Evolutionary conservation across 495 filamentous ascomycete genomes (phyloP).

Genomic region (Wilcoxina mikolae): DNA sequence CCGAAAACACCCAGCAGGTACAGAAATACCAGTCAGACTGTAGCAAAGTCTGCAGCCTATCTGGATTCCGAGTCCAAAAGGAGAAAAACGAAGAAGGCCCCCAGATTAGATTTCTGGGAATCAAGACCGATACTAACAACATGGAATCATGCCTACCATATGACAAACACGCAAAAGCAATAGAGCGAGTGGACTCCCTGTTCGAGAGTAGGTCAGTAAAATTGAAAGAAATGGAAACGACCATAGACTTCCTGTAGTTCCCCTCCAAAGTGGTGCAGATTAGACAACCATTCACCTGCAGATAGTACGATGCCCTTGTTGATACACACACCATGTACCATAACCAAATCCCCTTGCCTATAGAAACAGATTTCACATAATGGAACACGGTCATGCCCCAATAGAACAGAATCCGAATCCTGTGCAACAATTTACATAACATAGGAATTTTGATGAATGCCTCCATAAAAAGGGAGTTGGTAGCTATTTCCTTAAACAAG

Average conservation of each 20-base stretch:
- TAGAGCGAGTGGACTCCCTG: background rate
- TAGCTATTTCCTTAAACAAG: background rate
- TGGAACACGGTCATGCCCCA: background rate
- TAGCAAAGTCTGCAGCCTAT: background rate
- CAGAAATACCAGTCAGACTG: background rate
- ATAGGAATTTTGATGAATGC: background rate
- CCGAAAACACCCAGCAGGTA: background rate
- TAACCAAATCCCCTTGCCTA: background rate
- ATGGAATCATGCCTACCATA: conserved; percentile 27
- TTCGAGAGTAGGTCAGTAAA: too few species aligned
- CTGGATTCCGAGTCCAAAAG: background rate
- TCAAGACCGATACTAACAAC: conserved; percentile 14
- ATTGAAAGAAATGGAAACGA: background rate
- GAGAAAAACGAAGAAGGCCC: conserved; percentile 31
- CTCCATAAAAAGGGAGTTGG: background rate
- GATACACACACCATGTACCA: background rate
- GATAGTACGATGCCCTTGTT: background rate
- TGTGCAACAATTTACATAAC: background rate
- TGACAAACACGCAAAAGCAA: conserved; percentile 24
- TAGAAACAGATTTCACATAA: background rate
- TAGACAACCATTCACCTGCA: background rate
- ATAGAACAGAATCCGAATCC: background rate
- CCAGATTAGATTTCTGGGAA: conserved; percentile 6
- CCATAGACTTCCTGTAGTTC: background rate
- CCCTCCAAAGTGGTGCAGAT: background rate